A percentile compares a stretch with the other conserved stretches of the same genome.
Evolutionary conservation across 345 rosid species (phyloP).

Genomic region (Theobroma cacao): DNA sequence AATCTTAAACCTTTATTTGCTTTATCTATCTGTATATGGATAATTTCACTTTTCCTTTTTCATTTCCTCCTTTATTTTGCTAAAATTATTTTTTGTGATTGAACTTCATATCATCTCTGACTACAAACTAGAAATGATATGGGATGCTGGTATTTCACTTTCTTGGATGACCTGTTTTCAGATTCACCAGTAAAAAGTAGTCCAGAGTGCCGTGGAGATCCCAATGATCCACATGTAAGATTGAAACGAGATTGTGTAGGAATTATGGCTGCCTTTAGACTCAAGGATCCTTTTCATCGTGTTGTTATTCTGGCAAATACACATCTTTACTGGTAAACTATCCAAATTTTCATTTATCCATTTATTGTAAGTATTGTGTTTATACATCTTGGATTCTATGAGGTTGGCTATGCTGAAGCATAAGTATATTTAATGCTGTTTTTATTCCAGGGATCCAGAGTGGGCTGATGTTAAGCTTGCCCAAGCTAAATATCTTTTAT

Average conservation of each 20-base stretch:
- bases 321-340: constrained; percentile 74
- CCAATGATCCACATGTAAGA: constrained; percentile 73
- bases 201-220: constrained; percentile 59
- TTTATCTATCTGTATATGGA: constrained; percentile 12
- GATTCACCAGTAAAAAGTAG: constrained; percentile 33
- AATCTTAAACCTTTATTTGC: not conserved
- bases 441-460: constrained; percentile 78
- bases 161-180: constrained; percentile 19
- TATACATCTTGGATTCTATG: constrained; percentile 2
- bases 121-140: constrained; percentile 1
- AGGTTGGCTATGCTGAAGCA: not conserved
- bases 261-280: constrained; percentile 82
- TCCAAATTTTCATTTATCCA: not conserved
- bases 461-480: constrained; percentile 95
- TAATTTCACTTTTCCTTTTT: constrained; percentile 6
- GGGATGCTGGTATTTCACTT: constrained; percentile 16
- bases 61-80: not conserved
- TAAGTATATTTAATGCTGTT: constrained; percentile 10
- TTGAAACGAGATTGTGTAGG: constrained; percentile 90
- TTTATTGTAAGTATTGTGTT: not conserved
- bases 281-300: constrained; percentile 54
- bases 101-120: not conserved
- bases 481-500: constrained; percentile 78
- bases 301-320: constrained; percentile 82
- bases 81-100: constrained; percentile 11